These are phyloP conservation scores for Cadophora sp. DNA, from an alignment of 2,329 filamentous ascomycete genomes.

Conservation along the genomic window DNA sequence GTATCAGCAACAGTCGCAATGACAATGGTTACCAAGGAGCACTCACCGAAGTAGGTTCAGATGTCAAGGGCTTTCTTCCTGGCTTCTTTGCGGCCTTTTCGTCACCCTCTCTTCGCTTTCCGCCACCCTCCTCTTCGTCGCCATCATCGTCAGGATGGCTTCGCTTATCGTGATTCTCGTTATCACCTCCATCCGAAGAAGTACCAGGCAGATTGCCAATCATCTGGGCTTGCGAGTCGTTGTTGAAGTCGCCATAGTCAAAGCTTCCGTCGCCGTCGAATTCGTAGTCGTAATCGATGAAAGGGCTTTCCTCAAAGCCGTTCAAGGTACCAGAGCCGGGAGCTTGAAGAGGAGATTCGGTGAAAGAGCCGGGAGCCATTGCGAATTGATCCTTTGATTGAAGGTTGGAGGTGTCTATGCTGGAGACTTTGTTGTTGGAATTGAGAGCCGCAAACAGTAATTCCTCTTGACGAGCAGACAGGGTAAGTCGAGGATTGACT, in stretches of 20 bases:
- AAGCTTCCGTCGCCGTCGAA: slow-evolving; percentile 77
- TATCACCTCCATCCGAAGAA: slow-evolving; percentile 46
- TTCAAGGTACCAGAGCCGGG: slow-evolving; percentile 53
- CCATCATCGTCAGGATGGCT: slow-evolving; percentile 74
- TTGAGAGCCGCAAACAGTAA: slow-evolving; percentile 78
- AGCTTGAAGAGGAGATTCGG: slow-evolving; percentile 55
- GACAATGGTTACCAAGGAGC: slow-evolving; percentile 40
- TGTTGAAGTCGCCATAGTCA: slow-evolving; percentile 58
- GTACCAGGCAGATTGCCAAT: slow-evolving; percentile 76
- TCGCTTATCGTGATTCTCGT: slow-evolving; percentile 71
- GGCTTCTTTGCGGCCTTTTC: slow-evolving; percentile 94
- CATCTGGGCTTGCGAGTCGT: slow-evolving; percentile 67
- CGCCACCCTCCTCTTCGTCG: slow-evolving; percentile 69
- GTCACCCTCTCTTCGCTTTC: slow-evolving; percentile 70
- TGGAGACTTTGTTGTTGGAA: slow-evolving; percentile 59
- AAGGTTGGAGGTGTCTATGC: slow-evolving; percentile 37
- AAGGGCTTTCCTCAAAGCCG: slow-evolving; percentile 77
- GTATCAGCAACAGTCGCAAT: slow-evolving; percentile 33
- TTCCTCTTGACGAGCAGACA: slow-evolving; percentile 79
- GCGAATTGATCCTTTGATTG: slow-evolving; percentile 50
- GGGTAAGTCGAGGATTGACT: slow-evolving; percentile 65
- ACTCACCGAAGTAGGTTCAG: slow-evolving; percentile 94
- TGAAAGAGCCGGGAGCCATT: slow-evolving; percentile 57
- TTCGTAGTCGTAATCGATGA: slow-evolving; percentile 81
- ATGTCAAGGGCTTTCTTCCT: slow-evolving; percentile 92